Base-by-base conservation (phyloP, 257 asterid genomes). In the Phtheirospermum japonicum region DNA sequence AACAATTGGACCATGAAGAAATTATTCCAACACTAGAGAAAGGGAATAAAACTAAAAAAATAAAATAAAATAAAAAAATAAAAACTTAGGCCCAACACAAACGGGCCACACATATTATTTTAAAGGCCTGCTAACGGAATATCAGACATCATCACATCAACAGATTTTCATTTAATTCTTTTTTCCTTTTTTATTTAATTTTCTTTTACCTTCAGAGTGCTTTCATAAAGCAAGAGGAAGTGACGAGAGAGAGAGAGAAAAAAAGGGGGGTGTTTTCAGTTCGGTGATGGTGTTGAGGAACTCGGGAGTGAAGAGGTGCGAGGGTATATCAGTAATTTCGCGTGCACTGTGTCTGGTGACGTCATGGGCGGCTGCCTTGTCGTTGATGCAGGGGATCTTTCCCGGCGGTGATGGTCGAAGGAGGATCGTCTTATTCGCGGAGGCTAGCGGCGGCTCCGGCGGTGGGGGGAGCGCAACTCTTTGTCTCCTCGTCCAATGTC, bases 341-440 rank as follows among this genome's bases (percentile, higher is more conserved):
- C 50, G 16, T 8, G 40, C 12, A 10, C 54, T 50, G 40, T 64
- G 69, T 26, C 57, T 70, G 60, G 51, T 61, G 58, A 59, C 74
- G 66, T 65, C 66, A 43, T 34, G 66, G 66, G 70, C 62, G 48
- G 68, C 65, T 57, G 69, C 70, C 49, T 45, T 62, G 37, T 64
- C 66, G 77, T 85, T 77, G 76, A 76, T 76, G 79, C 75, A 71
- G 66, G 83, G 69, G 50, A 66, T 78, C 81, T 77, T 82, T 75
- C 72, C 71, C 80, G 85, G 68, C 74, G 81, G 79, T 73, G 71
- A 82, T 82, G 82, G 77, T 76, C 72, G 80, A 70, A 72, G 80
- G 71, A 20, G 80, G 75, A 66, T 76, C 73, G 23, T 65, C 68
- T 13, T 79, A 50, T 77, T 80, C 56, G 83, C 80, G 62, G 90